Base-by-base conservation (phyloP, 192 early-diverging fungal genomes). In the Kappamyces sp. region DNA sequence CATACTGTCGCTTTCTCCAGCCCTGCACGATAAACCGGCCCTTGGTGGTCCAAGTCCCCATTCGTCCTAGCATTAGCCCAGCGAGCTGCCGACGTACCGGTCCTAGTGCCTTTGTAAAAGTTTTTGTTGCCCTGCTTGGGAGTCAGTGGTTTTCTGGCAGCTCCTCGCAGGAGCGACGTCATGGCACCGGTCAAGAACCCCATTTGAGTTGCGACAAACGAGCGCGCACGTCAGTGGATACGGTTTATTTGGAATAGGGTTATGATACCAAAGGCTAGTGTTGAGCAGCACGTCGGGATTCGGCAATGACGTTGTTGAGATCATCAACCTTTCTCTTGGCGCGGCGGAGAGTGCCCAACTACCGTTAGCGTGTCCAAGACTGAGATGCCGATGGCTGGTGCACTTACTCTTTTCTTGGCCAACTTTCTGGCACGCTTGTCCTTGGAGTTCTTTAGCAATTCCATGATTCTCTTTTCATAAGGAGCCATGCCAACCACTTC, bases 301-400 rank as follows among this genome's bases (percentile, higher is more conserved):
- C 90, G 63, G 90, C 89, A 57, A 99, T 91, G 66, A 97, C 86
- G 75, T 77, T 79, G 58, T 82, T 78, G 70, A 99, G 87, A 83
- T 99, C 94, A 66, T 99, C 96, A 70, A 99, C 89, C 91, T 99
- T 99, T 66, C 82, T 87, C 90, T 99, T 99, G 74, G 92, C 89
- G 71, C 94, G 94, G 72, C 84, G 72, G 70, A 95, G 86, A 62
- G 94, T 94, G 69, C 96, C 96, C 67, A 99, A 86, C 87, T 91
- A 68, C 33, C 55, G 38, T 63, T 5, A 1, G 12, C n/a, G 7
- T 3, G 23, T 23, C 23, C 23, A 23, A 23, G 23, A 23, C 23
- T 23, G 34, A 60, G 49, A 35, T 4, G 8, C 5, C 63, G 33
- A 63, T 7, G 63, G 5, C 3, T 35, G 8, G 12, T 62, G 7